Evolutionary conservation across 2,329 filamentous ascomycete species (phyloP).

Genomic region (Penicillium glabrum): DNA sequence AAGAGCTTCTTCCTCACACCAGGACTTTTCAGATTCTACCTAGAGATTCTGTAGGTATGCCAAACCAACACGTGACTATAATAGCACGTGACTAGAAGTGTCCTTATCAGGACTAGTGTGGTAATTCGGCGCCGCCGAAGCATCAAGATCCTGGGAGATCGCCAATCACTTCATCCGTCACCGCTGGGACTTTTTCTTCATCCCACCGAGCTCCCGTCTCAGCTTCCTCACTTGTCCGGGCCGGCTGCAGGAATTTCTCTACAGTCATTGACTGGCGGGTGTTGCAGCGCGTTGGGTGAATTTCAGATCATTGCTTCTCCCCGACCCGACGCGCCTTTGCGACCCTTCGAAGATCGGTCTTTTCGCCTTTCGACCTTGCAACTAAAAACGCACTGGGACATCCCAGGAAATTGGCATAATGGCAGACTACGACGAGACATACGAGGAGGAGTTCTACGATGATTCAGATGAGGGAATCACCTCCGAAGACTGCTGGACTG

Average conservation of each 20-base stretch:
- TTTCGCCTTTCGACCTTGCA: slow-evolving; percentile 1
- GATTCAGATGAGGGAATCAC: slow-evolving; percentile 75
- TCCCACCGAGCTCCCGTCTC: slow-evolving; percentile 28
- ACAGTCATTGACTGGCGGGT: slow-evolving; percentile 20
- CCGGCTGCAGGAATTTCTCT: slow-evolving; percentile 9
- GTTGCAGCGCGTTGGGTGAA: slow-evolving; percentile 24
- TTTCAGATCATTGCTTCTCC: slow-evolving; percentile 15
- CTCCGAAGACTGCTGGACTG: slow-evolving; percentile 96
- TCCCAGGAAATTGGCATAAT: slow-evolving; percentile 37
- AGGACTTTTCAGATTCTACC: no score
- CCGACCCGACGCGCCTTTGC: slow-evolving; percentile 24
- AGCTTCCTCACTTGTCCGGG: slow-evolving; percentile 16
- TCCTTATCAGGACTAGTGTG: slow-evolving; percentile 20
- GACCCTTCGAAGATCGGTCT: slow-evolving; percentile 11
- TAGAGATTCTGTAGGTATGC: no score
- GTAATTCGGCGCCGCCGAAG: slow-evolving; percentile 19
- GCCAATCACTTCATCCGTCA: slow-evolving; percentile 27
- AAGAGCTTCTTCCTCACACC: no score
- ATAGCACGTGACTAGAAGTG: slow-evolving; percentile 21
- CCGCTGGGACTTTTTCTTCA: slow-evolving; percentile 21
- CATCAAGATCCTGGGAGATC: slow-evolving; percentile 30
- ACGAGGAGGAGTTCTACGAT: slow-evolving; percentile 68
- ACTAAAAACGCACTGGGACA: slow-evolving; percentile 7
- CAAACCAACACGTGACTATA: not conserved
- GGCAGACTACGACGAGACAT: slow-evolving; percentile 62